Base-by-base conservation (phyloP, 2,329 filamentous ascomycete species). In the Incumbomyces lentus region DNA sequence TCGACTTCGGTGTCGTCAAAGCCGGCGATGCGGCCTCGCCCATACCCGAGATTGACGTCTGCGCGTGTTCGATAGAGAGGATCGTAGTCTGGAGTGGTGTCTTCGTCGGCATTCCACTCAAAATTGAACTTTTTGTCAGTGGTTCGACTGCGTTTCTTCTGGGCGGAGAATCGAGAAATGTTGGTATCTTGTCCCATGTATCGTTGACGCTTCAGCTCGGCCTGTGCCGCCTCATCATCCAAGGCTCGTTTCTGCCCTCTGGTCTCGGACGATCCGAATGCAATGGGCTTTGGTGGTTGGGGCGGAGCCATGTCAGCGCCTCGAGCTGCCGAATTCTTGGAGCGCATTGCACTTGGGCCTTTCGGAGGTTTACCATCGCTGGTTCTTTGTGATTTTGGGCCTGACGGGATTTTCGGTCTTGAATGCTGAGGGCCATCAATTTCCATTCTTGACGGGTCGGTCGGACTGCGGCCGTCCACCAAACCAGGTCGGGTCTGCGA, bases 41-140 rank as follows among this genome's bases (percentile, higher is more conserved):
- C 82, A 57, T 78, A 86, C 6, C 5, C 33, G 67, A 87, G 83
- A 49, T 77, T 80, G 3, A 78, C 75, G 52, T 84, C 78, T 2
- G 79, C 72, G 33, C 78, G 74, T 19, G 79, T 70, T 42, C 82
- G 75, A 62, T 94, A 93, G 33, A 92, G 73, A 1, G 86, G 84
- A 57, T 95, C 89, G 61, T 88, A 84, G 56, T 86, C 82, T 2
- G 73, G 76, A 54, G 82, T 90, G 0, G 92, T 98, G 64, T 98
- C 92, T 61, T 98, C 92, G 51, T 93, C 86, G 1, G 80, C 77
- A 57, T 95, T 93, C 92, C 92, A 98, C 58, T 94, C 92, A 59
- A 98, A 98, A 59, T 95, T 98, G 71, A 98, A 98, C 64, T 98
- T 96, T 67, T 89, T 87, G 60, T 95, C 90, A 1, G 86, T 92